phyloP scores from a whole-genome alignment of 176 grass and related monocot species.

The Bothriochloa decipiens region DNA sequence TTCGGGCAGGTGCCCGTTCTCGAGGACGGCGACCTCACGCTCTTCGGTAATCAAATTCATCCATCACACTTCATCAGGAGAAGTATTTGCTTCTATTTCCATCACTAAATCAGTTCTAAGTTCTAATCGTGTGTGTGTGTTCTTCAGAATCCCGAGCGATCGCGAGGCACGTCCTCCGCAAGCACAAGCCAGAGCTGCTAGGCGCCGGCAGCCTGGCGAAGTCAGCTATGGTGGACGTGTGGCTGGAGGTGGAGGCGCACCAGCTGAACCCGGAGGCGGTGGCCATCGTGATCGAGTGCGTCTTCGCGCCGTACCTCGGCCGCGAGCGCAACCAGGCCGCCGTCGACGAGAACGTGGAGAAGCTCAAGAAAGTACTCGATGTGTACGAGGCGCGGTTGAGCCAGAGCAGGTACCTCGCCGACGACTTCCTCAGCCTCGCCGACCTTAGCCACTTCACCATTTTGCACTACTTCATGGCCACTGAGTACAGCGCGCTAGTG shows the following conservation, averaged over 20 bases:
- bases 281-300: slow-evolving; percentile 20
- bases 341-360: slow-evolving; percentile 40
- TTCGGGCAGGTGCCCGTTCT: background rate
- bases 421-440: slow-evolving; percentile 46
- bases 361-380: slow-evolving; percentile 39
- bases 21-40: slow-evolving; percentile 42
- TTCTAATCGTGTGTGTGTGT: too few species aligned
- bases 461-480: slow-evolving; percentile 47
- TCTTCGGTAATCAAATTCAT: slow-evolving; percentile 9
- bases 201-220: too few species aligned
- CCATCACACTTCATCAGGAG: too few species aligned
- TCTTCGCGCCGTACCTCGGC: slow-evolving; percentile 24
- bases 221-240: slow-evolving; percentile 34
- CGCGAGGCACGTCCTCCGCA: slow-evolving; percentile 21
- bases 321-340: slow-evolving; percentile 27
- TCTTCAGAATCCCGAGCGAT: slow-evolving; percentile 26
- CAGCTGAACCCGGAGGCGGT: background rate
- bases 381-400: slow-evolving; percentile 48
- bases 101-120: too few species aligned
- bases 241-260: slow-evolving; percentile 48
- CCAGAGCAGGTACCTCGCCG: slow-evolving; percentile 37
- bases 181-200: slow-evolving; percentile 22
- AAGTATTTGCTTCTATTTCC: too few species aligned
- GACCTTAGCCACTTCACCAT: slow-evolving; percentile 52
- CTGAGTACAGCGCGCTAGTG: slow-evolving; percentile 32